Evolutionary conservation across 1,139 yeast genomes (phyloP), one percentile per base, ranked within the genome.

Genomic region (Scheffersomyces stambukii): DNA sequence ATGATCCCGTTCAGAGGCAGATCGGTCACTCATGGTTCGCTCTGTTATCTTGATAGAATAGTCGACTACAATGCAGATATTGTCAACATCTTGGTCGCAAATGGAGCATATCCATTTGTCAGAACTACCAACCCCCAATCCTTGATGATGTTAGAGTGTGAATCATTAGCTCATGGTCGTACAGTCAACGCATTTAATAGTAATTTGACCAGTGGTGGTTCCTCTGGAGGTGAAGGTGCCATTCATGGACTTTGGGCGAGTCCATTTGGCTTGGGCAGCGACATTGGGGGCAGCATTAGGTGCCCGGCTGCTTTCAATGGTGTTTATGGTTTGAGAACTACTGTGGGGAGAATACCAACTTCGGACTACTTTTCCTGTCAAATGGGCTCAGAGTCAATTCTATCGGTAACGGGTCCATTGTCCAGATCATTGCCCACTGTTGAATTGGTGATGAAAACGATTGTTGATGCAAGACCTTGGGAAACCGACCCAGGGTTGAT

Each of bases 111-210:
- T 19, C 40, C 44, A 8, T 47, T 41, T 30, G 44, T 61, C 19
- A 57, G 79, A 49, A 74, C 81, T 3, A 65, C 71, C 24, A 63
- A 71, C 38, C 81, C 81, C 8, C 79, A 74, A 50, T 52, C 72
- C 8, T 51, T 75, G 40, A 75, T 76, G 81, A 75, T 69, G 40
- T 50, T 70, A 27, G 77, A 71, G 37, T 65, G 74, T 16, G 56
- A 62, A 37, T 70, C 70, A 46, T 67, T 65, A 48, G 57, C 68
- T 40, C 59, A 54, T 23, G 80, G 79, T 3, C 57, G 75, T 38
- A 66, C 77, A 9, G 60, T 70, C 37, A 77, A 76, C 47, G 74
- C 81, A 0, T 51, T 54, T 44, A 76, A 77, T 42, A 60, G 75
- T 4, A 50, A 65, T 9, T 50, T 75, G 35, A 67, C 77, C 11